Percentiles rank a stretch among this genome's conserved stretches.
phyloP scores from a whole-genome alignment of 495 filamentous ascomycete species.

The Aspergillus carlsbadensis region DNA sequence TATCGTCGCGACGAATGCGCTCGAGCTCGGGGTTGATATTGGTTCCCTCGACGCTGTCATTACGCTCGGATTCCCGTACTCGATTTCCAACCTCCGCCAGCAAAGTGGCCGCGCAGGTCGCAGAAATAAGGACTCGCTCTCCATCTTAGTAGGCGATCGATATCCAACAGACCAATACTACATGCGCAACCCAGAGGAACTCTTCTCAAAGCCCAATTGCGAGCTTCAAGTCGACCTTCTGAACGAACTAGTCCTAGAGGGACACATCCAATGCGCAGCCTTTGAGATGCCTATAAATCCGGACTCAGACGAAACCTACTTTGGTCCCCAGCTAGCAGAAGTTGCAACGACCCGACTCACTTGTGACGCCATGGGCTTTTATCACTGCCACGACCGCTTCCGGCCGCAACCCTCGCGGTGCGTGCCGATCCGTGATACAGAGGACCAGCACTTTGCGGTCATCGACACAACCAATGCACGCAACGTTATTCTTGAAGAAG shows the following conservation, averaged over 20 bases:
- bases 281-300: slow-evolving; percentile 89
- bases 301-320: slow-evolving; percentile 73
- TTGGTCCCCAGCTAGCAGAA: slow-evolving; percentile 68
- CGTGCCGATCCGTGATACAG: slow-evolving; percentile 88
- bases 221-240: slow-evolving; percentile 86
- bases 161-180: slow-evolving; percentile 94
- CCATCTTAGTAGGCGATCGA: slow-evolving; percentile 85
- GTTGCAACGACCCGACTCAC: slow-evolving; percentile 74
- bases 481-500: slow-evolving; percentile 87
- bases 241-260: slow-evolving; percentile 88
- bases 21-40: slow-evolving; percentile 95
- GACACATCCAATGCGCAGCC: slow-evolving; percentile 93
- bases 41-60: slow-evolving; percentile 93
- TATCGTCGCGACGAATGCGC: slow-evolving; percentile 88
- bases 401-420: slow-evolving; percentile 78
- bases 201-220: slow-evolving; percentile 91
- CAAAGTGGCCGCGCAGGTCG: slow-evolving; percentile 93
- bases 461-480: slow-evolving; percentile 80
- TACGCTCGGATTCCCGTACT: slow-evolving; percentile 92
- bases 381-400: slow-evolving; percentile 86
- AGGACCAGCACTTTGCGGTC: slow-evolving; percentile 91
- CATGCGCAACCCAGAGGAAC: slow-evolving; percentile 94
- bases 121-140: slow-evolving; percentile 90
- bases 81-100: slow-evolving; percentile 89
- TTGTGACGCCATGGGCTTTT: slow-evolving; percentile 76